These are phyloP conservation scores for Pyrus bretschneideri DNA, from an alignment of 306 rosid species.

Conservation along the genomic window DNA sequence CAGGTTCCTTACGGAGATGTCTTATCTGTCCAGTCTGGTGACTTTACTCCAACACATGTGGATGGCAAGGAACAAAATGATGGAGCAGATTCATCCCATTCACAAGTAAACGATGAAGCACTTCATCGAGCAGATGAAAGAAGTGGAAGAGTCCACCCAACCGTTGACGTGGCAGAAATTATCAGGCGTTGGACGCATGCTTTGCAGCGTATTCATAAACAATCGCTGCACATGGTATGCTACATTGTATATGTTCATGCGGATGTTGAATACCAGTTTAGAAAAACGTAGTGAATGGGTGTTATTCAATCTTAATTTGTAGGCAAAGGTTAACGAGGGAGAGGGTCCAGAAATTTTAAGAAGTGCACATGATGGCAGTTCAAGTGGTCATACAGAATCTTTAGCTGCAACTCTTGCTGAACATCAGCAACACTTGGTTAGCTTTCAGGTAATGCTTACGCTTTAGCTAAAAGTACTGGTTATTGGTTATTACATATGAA, in stretches of 20 bases:
- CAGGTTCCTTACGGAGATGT: conserved; percentile 69
- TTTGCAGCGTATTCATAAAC: conserved; percentile 94
- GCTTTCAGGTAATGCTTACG: conserved; percentile 75
- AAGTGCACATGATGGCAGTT: conserved; percentile 60
- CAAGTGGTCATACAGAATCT: conserved; percentile 90
- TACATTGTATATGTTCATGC: not conserved
- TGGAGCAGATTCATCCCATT: conserved; percentile 42
- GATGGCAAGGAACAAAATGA: conserved; percentile 65
- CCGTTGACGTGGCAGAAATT: conserved; percentile 92
- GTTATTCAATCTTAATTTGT: conserved; percentile 14
- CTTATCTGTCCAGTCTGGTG: conserved; percentile 52
- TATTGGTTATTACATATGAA: not conserved
- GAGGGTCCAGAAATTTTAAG: conserved; percentile 96
- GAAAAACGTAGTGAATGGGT: not conserved
- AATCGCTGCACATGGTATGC: conserved; percentile 89
- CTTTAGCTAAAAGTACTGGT: not conserved
- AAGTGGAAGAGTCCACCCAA: conserved; percentile 73
- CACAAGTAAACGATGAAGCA: conserved; percentile 25
- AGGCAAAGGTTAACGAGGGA: conserved; percentile 98
- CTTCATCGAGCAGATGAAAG: conserved; percentile 25
- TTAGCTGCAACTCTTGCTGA: conserved; percentile 91
- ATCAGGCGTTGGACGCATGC: conserved; percentile 99
- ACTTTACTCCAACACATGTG: conserved; percentile 31
- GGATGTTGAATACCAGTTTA: not conserved
- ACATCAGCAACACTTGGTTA: conserved; percentile 97